A percentile compares a stretch with the other conserved stretches of the same genome.
phyloP scores from a whole-genome alignment of 148 eudicot species.

The Persicaria maculosa region DNA sequence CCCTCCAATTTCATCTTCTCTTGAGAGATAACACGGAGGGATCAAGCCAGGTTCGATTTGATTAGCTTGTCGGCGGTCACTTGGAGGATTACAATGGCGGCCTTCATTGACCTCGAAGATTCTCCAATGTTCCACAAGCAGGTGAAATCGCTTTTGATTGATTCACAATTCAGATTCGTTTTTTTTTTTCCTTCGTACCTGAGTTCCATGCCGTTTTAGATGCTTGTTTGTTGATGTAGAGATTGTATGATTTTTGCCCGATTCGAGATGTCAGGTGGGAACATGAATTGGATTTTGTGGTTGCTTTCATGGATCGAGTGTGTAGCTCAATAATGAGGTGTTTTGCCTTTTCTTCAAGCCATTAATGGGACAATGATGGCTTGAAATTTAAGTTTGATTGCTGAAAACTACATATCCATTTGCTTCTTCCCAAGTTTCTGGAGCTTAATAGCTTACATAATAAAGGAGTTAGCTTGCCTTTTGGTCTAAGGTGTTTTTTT shows the following conservation, averaged over 20 bases:
- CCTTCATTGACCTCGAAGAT: constrained; percentile 59
- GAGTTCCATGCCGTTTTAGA: background rate
- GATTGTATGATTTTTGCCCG: background rate
- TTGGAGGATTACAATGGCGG: constrained; percentile 32
- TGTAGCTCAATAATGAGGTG: background rate
- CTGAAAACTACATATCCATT: background rate
- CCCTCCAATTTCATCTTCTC: background rate
- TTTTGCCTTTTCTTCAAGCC: background rate
- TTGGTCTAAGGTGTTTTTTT: background rate
- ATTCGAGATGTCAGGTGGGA: background rate
- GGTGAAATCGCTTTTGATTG: constrained; percentile 21
- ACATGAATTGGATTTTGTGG: background rate
- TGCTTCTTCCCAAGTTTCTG: background rate
- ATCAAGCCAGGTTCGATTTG: background rate
- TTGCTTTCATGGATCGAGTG: constrained; percentile 6
- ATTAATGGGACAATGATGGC: constrained; percentile 8
- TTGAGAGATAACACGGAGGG: background rate
- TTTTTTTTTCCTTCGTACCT: too few relatives aligned
- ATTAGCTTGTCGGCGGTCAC: background rate
- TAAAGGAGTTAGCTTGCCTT: background rate
- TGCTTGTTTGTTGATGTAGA: background rate
- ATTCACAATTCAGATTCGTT: background rate
- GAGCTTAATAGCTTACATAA: background rate
- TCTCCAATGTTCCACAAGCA: constrained; percentile 71
- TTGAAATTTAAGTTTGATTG: background rate